Conservation (phyloP, 352 stramenopile species). For the Globisporangium nodosum region DNA sequence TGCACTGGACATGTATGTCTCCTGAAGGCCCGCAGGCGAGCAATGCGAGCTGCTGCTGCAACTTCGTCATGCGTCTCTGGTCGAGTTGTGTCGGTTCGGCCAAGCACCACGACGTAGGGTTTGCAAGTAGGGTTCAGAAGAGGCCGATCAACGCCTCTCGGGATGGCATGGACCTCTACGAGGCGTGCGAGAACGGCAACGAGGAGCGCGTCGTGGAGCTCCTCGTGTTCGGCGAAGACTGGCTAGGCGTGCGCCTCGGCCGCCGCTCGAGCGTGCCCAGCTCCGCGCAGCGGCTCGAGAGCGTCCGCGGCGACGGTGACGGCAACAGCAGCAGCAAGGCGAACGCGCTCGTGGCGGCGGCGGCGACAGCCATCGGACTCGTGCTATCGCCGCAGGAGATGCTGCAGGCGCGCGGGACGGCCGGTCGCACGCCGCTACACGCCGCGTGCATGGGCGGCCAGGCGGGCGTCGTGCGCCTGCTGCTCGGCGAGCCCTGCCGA, state of each 20-base stretch:
- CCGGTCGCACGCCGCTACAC: constrained; percentile 55
- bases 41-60: too few relatives aligned
- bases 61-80: too few relatives aligned
- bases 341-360: constrained; percentile 1
- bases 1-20: too few relatives aligned
- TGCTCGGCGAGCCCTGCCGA: constrained; percentile 50
- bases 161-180: constrained; percentile 62
- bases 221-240: constrained; percentile 37
- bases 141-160: background rate
- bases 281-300: constrained; percentile 8
- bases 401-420: constrained; percentile 32
- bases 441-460: constrained; percentile 67
- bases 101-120: too few relatives aligned
- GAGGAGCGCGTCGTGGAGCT: constrained; percentile 78
- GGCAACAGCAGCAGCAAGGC: background rate
- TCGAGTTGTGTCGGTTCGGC: too few relatives aligned
- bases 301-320: background rate
- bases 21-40: too few relatives aligned
- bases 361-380: constrained; percentile 1
- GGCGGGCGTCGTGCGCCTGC: constrained; percentile 48
- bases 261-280: background rate
- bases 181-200: constrained; percentile 80
- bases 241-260: constrained; percentile 4
- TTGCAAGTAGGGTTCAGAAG: too few relatives aligned
- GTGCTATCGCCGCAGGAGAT: constrained; percentile 15